A percentile compares a stretch with the other conserved stretches of the same genome.
Evolutionary conservation across 805 yeast species (phyloP).

Genomic region (Wickerhamiella spandovensis): DNA sequence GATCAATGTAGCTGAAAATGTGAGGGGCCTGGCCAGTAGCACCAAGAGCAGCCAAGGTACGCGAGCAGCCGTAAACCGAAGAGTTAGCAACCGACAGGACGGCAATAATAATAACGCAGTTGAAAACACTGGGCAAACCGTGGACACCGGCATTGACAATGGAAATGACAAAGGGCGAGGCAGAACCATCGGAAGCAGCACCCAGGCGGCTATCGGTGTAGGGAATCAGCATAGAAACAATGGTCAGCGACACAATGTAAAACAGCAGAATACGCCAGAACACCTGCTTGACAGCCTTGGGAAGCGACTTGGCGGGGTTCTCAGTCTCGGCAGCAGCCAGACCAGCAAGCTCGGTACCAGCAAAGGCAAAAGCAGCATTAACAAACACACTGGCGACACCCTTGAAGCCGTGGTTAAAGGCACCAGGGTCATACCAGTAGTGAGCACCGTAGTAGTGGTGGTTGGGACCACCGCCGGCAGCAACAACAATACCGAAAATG

Average conservation of each 20-base stretch:
- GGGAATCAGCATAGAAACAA: conserved; percentile 52
- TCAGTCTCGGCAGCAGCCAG: conserved; percentile 64
- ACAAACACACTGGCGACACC: conserved; percentile 49
- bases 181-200: conserved; percentile 40
- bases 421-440: conserved; percentile 50
- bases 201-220: conserved; percentile 35
- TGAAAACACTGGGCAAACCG: conserved; percentile 52
- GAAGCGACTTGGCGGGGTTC: conserved; percentile 52
- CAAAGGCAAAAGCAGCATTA: conserved; percentile 62
- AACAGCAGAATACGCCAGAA: conserved; percentile 65
- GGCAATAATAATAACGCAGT: conserved; percentile 54
- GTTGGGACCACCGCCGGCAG: conserved; percentile 49
- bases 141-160: conserved; percentile 47
- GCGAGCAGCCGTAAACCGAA: conserved; percentile 55
- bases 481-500: conserved; percentile 40
- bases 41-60: conserved; percentile 50
- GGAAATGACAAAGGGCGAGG: conserved; percentile 72
- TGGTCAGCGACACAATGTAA: conserved; percentile 40
- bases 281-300: conserved; percentile 63
- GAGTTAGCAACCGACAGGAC: conserved; percentile 63
- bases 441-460: conserved; percentile 41
- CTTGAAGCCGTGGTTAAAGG: conserved; percentile 44
- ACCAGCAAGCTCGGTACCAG: conserved; percentile 62
- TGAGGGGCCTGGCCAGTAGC: conserved; percentile 52
- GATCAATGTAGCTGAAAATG: conserved; percentile 46